Evolutionary conservation across 176 grass and related monocot species (phyloP).

Genomic region (Carex cristatella): DNA sequence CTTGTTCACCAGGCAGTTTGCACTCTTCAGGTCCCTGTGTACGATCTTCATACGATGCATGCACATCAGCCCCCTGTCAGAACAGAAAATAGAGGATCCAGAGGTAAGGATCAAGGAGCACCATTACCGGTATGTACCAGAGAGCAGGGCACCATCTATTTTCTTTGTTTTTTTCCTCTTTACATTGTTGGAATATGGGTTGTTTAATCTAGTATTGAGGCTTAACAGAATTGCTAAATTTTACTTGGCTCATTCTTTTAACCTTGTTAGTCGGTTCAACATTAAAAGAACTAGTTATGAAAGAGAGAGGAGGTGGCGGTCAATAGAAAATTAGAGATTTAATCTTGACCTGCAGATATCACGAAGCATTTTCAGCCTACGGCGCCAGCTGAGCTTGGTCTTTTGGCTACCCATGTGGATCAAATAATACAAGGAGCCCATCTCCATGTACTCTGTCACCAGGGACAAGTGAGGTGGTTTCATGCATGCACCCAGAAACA

Average conservation of each 20-base stretch:
- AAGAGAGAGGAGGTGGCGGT: background rate
- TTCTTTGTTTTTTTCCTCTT: background rate
- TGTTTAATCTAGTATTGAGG: background rate
- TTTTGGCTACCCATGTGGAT: conserved; percentile 79
- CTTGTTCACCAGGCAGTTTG: conserved; percentile 96
- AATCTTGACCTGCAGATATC: conserved; percentile 81
- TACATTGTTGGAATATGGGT: background rate
- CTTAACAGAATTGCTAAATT: background rate
- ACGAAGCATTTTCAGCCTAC: conserved; percentile 94
- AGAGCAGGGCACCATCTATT: background rate
- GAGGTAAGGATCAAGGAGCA: background rate
- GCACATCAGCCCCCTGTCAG: conserved; percentile 85
- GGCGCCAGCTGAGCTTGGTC: conserved; percentile 82
- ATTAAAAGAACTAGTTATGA: background rate
- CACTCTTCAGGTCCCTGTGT: conserved; percentile 88
- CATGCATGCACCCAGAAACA: conserved; percentile 98
- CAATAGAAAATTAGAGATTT: background rate
- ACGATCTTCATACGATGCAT: conserved; percentile 97
- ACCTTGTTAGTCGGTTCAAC: background rate
- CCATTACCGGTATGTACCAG: background rate
- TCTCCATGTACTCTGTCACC: conserved; percentile 96
- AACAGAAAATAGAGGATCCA: conserved; percentile 17
- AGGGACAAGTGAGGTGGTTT: conserved; percentile 88
- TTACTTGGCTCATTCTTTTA: background rate
- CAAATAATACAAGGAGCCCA: conserved; percentile 93